A percentile compares a stretch with the other conserved stretches of the same genome.
These are phyloP conservation scores for Trypanosoma vivax DNA, from an alignment of 208 protist species.

Conservation along the genomic window DNA sequence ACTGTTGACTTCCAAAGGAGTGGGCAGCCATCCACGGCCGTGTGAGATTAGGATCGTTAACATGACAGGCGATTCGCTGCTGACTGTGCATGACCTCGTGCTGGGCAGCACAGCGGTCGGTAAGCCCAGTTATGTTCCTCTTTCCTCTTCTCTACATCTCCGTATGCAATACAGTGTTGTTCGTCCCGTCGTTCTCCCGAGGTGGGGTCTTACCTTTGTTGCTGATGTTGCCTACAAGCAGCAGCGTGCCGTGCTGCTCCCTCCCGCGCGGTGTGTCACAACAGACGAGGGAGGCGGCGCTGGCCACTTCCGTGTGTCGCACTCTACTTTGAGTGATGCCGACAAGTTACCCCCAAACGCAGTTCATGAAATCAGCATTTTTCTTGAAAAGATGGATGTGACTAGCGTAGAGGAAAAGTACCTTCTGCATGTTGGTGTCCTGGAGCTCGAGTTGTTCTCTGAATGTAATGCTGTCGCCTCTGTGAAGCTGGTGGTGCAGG, in stretches of 20 bases:
- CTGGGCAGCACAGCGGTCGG: neutral
- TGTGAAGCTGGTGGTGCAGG: constrained; percentile 18
- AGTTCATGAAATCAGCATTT: constrained; percentile 9
- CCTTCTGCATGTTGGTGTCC: constrained; percentile 44
- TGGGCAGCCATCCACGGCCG: too few relatives aligned
- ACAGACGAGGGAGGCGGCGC: neutral
- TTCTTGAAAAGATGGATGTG: constrained; percentile 20
- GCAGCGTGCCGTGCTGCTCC: neutral
- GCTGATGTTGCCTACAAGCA: constrained; percentile 42
- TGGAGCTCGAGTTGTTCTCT: constrained; percentile 21
- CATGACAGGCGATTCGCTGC: neutral
- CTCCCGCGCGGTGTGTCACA: neutral
- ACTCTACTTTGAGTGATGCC: neutral
- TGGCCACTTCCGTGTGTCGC: neutral
- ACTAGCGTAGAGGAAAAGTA: constrained; percentile 36
- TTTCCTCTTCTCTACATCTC: constrained; percentile 22
- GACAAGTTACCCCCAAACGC: neutral
- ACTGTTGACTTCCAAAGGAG: too few relatives aligned
- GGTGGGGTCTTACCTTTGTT: constrained; percentile 31
- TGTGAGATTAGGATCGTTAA: neutral
- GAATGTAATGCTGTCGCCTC: neutral
- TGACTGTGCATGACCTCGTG: neutral
- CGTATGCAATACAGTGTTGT: constrained; percentile 17
- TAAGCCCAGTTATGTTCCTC: constrained; percentile 6
- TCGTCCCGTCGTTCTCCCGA: neutral